Evolutionary conservation across 2,329 filamentous ascomycete genomes (phyloP), one percentile per base, ranked within the genome.

Genomic region (Exophiala calicioides): DNA sequence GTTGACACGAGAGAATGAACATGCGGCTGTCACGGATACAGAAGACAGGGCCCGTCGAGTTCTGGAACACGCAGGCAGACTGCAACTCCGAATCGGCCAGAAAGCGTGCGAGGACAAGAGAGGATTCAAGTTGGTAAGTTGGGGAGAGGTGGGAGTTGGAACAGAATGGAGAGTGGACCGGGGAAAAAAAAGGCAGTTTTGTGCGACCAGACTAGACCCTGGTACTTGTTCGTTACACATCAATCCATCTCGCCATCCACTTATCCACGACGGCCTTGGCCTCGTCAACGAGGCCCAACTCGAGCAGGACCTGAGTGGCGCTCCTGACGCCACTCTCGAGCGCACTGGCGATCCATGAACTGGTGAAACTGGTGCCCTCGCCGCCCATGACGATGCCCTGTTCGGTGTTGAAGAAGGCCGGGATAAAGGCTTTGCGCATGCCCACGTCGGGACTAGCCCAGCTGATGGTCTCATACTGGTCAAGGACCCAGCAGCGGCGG

Each of bases 371-470:
- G 0, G 84, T 86, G 60, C 87, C 83, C 62, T 88, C 84, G 2
- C 80, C 80, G 4, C 85, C 70, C 49, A 86, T 86, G 24, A 87
- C 79, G n/a, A 83, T 81, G 36, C 82, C 79, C 53, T 75, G 76
- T 63, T 88, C 80, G 0, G 83, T 87, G 60, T 82, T 78, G 59
- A 84, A 86, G 60, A 86, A 88, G n/a, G 84, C 80, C 0, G 85
- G 84, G 6, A 88, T 69, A 56, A 84, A 88, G 18, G 87, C 60
- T 55, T 84, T 75, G 59, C 88, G 84, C 67, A 87, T 82, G 0
- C 82, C 83, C 0, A 81, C 69, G 0, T 71, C 65, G 1, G 84
- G 83, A 3, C 65, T 63, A 1, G 78, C 78, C 84, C 83, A 88
- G 5, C 78, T 77, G 3, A 79, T 83, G 1, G 75, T 76, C 62